Percentiles rank a stretch among this genome's conserved stretches.
phyloP scores from a whole-genome alignment of 768 basidiomycete genomes.

The Rhodotorula kratochvilovae region DNA sequence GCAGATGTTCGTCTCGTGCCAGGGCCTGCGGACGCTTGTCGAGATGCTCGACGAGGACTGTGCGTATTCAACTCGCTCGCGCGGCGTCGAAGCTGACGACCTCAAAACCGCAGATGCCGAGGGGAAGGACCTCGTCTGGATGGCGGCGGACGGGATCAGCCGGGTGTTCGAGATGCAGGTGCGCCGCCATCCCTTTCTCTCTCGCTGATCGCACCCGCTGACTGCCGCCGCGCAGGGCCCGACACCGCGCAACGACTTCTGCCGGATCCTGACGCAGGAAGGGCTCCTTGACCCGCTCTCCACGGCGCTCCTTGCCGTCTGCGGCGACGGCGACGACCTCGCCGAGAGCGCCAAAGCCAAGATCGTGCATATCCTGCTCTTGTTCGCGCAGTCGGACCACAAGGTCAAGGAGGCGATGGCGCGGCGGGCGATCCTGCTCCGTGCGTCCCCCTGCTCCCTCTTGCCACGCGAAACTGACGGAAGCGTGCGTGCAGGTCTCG shows the following conservation, averaged over 20 bases:
- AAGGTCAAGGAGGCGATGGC: constrained; percentile 90
- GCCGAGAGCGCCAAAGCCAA: constrained; percentile 70
- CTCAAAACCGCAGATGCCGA: constrained; percentile 50
- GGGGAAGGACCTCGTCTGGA: constrained; percentile 82
- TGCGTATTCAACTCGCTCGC: constrained; percentile 34
- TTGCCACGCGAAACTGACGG: background rate
- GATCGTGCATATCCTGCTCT: constrained; percentile 78
- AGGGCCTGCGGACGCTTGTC: constrained; percentile 87
- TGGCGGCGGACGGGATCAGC: constrained; percentile 88
- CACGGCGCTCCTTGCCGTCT: constrained; percentile 80
- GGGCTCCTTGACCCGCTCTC: constrained; percentile 89
- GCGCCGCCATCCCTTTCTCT: background rate
- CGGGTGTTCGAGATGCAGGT: constrained; percentile 81
- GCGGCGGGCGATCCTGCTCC: constrained; percentile 77
- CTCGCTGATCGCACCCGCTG: background rate
- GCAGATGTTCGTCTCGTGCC: constrained; percentile 98
- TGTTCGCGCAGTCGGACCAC: constrained; percentile 91
- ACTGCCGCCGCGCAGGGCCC: constrained; percentile 60
- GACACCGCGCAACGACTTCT: constrained; percentile 96
- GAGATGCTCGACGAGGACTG: constrained; percentile 97
- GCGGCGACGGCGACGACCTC: constrained; percentile 58
- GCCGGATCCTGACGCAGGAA: constrained; percentile 94
- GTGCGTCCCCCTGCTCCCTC: constrained; percentile 54
- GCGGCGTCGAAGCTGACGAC: background rate
- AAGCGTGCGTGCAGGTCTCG: constrained; percentile 57